These are phyloP conservation scores for Solanum hybrid DNA, from an alignment of 305 asterid genomes.

Conservation along the genomic window DNA sequence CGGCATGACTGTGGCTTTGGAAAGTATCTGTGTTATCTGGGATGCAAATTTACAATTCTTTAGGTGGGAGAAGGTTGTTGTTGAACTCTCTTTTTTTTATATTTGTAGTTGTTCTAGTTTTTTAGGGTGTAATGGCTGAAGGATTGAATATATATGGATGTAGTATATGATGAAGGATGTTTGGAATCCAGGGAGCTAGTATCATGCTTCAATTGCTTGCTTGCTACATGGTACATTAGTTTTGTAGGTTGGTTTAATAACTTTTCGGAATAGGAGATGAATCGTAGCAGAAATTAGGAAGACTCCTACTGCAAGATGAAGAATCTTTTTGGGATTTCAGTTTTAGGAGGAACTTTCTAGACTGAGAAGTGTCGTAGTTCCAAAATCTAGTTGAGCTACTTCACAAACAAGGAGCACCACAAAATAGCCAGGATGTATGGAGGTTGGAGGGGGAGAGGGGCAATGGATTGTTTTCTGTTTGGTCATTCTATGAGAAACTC, in stretches of 20 bases:
- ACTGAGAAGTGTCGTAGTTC: background rate
- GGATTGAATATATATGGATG: background rate
- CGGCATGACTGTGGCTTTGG: background rate
- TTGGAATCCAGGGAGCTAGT: background rate
- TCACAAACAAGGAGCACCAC: background rate
- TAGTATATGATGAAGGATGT: conserved; percentile 2
- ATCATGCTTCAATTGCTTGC: background rate
- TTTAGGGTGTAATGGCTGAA: background rate
- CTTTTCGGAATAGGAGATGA: background rate
- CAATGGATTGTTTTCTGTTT: background rate
- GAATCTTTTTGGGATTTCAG: background rate
- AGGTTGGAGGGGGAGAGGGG: background rate
- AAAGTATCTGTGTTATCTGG: background rate
- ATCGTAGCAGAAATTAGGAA: background rate
- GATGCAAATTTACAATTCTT: background rate
- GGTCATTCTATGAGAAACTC: background rate
- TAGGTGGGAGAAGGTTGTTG: background rate
- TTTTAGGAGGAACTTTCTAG: background rate
- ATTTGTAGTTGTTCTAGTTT: background rate
- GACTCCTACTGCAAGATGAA: background rate
- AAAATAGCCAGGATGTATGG: background rate
- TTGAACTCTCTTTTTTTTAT: background rate
- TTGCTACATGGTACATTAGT: background rate
- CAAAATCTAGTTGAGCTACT: background rate
- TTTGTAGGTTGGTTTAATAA: background rate